A percentile compares a stretch with the other conserved stretches of the same genome.
Evolutionary conservation across 2,329 filamentous ascomycete species (phyloP).

Genomic region (Fusarium abutilonis): DNA sequence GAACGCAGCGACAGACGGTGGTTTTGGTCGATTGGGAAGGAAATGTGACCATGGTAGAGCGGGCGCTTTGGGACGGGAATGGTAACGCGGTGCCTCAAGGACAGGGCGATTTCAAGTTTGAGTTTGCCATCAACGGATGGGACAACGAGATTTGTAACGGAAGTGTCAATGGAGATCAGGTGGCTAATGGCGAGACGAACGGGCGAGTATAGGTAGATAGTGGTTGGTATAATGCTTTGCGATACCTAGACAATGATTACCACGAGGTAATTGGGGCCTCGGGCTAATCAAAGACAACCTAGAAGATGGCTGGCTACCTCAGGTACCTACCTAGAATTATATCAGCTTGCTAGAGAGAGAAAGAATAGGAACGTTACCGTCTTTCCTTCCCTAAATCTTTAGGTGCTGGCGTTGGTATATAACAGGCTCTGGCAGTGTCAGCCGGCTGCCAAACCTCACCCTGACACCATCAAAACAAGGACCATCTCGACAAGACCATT

Average conservation of each 20-base stretch:
- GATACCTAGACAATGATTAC: not conserved
- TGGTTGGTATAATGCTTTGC: not conserved
- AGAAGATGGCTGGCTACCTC: no score
- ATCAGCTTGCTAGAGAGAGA: conserved; percentile 1
- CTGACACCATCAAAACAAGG: conserved; percentile 12
- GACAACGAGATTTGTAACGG: conserved; percentile 43
- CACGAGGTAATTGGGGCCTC: not conserved
- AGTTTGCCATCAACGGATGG: conserved; percentile 67
- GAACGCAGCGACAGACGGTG: conserved; percentile 72
- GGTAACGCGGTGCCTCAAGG: conserved; percentile 65
- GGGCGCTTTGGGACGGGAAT: conserved; percentile 67
- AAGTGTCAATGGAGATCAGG: not conserved
- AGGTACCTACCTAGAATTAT: conserved; percentile 7
- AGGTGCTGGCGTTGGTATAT: not conserved
- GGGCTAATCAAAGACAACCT: not conserved
- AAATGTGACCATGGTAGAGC: conserved; percentile 67
- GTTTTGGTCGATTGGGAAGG: conserved; percentile 71
- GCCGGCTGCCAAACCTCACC: conserved; percentile 19
- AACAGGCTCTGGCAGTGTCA: conserved; percentile 3
- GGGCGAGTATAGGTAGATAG: not conserved
- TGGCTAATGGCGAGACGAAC: conserved; percentile 5
- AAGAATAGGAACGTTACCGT: not conserved
- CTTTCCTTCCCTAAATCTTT: conserved; percentile 8
- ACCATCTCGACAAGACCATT: conserved; percentile 3
- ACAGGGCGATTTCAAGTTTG: conserved; percentile 64